Percentiles rank a stretch among this genome's conserved stretches.
phyloP scores from a whole-genome alignment of 495 filamentous ascomycete genomes.

The Glonium stellatum region DNA sequence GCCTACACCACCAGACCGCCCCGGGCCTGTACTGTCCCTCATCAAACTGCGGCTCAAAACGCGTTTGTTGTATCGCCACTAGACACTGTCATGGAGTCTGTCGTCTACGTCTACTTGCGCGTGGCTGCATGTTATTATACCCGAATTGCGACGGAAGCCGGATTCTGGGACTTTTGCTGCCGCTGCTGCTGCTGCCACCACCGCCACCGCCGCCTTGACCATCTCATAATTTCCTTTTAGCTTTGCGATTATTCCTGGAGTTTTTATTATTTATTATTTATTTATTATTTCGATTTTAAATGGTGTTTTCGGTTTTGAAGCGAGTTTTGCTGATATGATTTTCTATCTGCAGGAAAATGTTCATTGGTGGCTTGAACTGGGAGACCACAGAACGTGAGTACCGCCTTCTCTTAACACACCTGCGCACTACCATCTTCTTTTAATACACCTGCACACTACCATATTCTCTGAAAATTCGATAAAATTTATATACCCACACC shows the following conservation, averaged over 20 bases:
- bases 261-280: neutral
- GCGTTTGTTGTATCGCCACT: too few relatives aligned
- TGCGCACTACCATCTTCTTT: neutral
- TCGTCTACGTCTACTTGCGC: neutral
- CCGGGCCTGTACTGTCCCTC: too few relatives aligned
- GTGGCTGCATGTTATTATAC: neutral
- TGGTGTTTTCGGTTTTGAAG: neutral
- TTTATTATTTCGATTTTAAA: neutral
- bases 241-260: neutral
- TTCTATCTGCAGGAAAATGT: conserved; percentile 76
- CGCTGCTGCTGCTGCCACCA: neutral
- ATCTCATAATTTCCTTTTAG: neutral
- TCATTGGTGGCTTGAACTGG: conserved; percentile 98
- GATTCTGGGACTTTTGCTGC: neutral
- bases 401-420: neutral
- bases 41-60: too few relatives aligned
- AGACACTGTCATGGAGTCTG: too few relatives aligned
- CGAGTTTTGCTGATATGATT: conserved; percentile 1
- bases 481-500: neutral
- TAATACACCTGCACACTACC: neutral
- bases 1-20: too few relatives aligned
- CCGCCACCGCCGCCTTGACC: neutral
- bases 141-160: neutral
- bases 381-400: conserved; percentile 94
- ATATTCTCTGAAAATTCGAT: neutral